These are phyloP conservation scores for Acer campestre DNA, from an alignment of 345 rosid genomes.

Conservation along the genomic window DNA sequence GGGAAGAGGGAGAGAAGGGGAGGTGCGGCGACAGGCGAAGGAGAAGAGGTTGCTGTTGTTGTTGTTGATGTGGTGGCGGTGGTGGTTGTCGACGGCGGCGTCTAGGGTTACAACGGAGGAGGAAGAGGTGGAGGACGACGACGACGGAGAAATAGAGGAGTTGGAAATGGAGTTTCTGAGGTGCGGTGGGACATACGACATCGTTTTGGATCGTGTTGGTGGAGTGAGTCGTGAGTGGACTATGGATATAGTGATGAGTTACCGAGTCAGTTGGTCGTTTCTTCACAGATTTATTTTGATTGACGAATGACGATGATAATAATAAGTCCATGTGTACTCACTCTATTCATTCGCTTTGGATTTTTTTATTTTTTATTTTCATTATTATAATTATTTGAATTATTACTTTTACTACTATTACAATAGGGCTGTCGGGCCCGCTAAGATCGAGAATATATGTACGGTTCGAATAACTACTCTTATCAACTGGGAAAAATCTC, in stretches of 20 bases:
- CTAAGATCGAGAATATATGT: too few relatives aligned
- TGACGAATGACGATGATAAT: too few relatives aligned
- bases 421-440: too few relatives aligned
- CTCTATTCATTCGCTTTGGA: too few relatives aligned
- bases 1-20: slow-evolving; percentile 22
- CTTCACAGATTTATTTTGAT: too few relatives aligned
- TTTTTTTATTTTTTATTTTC: too few relatives aligned
- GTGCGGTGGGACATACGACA: slow-evolving; percentile 48
- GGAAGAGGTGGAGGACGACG: not conserved
- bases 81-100: slow-evolving; percentile 15
- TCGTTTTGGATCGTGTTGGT: slow-evolving; percentile 5
- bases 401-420: too few relatives aligned
- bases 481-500: too few relatives aligned
- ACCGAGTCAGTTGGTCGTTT: not conserved
- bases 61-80: not conserved
- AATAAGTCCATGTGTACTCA: too few relatives aligned
- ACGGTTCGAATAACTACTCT: too few relatives aligned
- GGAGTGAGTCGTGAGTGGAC: not conserved
- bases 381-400: too few relatives aligned
- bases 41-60: slow-evolving; percentile 1
- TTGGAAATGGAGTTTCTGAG: slow-evolving; percentile 27
- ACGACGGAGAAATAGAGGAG: not conserved
- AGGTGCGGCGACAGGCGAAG: slow-evolving; percentile 19
- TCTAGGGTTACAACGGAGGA: slow-evolving; percentile 23
- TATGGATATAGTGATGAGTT: not conserved